A percentile compares a stretch with the other conserved stretches of the same genome.
These are phyloP conservation scores for Colletotrichum sp. DNA, from an alignment of 2,329 filamentous ascomycete species.

Conservation along the genomic window DNA sequence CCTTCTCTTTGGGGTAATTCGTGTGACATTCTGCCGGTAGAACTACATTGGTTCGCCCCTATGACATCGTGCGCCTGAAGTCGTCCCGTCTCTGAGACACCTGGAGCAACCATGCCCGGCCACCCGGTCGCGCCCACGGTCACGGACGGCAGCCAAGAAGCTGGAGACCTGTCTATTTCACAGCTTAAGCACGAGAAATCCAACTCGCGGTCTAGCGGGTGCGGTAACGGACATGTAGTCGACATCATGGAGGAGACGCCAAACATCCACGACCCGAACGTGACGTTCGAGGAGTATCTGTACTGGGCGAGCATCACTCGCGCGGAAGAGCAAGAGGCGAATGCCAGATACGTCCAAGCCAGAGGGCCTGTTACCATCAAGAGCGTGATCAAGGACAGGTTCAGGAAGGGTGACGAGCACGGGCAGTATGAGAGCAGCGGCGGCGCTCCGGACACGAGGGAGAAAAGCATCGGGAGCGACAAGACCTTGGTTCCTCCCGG, in stretches of 20 bases:
- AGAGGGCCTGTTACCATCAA: constrained; percentile 17
- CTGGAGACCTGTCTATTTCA: background rate
- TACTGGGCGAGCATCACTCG: constrained; percentile 29
- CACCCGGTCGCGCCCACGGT: background rate
- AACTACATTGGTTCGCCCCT: background rate
- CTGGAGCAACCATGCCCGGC: background rate
- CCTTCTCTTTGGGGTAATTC: background rate
- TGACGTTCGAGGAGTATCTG: constrained; percentile 30
- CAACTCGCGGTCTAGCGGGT: background rate
- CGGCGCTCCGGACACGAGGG: background rate
- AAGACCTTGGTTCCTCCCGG: background rate
- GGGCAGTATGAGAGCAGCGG: background rate
- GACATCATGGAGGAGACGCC: background rate
- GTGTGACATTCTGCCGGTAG: background rate
- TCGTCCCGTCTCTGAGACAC: constrained; percentile 14
- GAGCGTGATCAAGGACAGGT: constrained; percentile 20
- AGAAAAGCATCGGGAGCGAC: background rate
- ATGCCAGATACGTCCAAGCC: constrained; percentile 8
- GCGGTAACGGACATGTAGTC: background rate
- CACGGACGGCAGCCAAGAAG: background rate
- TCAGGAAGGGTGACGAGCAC: constrained; percentile 21
- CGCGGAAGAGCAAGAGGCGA: constrained; percentile 22
- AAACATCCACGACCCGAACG: constrained; percentile 24
- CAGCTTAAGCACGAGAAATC: background rate
- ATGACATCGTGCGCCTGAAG: background rate